Conservation (phyloP, 495 filamentous ascomycete genomes). For the Pyronema omphalodes region DNA sequence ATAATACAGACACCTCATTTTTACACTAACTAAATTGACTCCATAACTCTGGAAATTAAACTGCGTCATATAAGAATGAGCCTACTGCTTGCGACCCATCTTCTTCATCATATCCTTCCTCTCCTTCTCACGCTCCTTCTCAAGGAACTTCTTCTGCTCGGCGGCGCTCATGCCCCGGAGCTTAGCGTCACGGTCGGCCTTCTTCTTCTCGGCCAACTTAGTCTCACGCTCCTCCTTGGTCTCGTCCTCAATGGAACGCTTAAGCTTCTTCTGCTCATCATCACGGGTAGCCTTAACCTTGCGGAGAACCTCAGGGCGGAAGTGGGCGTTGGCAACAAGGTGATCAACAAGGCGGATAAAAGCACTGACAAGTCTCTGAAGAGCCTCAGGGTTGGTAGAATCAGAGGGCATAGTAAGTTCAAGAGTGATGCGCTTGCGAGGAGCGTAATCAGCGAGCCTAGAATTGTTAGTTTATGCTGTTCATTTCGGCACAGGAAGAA, state of each 20-base stretch:
- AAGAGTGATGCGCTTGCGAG: slow-evolving; percentile 73
- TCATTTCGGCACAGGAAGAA: background rate
- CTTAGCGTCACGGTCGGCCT: slow-evolving; percentile 74
- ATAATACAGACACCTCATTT: background rate
- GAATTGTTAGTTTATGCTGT: slow-evolving; percentile 17
- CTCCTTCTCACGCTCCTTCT: slow-evolving; percentile 75
- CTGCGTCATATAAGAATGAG: background rate
- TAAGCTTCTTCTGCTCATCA: slow-evolving; percentile 60
- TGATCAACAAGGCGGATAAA: slow-evolving; percentile 71
- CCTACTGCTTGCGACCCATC: slow-evolving; percentile 22
- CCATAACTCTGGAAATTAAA: background rate
- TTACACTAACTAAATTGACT: background rate
- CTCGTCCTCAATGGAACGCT: slow-evolving; percentile 70
- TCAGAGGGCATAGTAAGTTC: slow-evolving; percentile 51
- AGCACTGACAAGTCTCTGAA: slow-evolving; percentile 61
- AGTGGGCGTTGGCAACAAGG: slow-evolving; percentile 58
- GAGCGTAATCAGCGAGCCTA: slow-evolving; percentile 68
- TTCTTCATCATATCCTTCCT: slow-evolving; percentile 55
- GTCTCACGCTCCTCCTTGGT: slow-evolving; percentile 73
- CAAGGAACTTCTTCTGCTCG: slow-evolving; percentile 87
- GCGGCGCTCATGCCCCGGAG: slow-evolving; percentile 73
- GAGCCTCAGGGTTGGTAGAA: slow-evolving; percentile 42
- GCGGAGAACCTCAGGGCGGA: slow-evolving; percentile 74
- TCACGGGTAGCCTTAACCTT: slow-evolving; percentile 68
- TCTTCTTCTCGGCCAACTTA: slow-evolving; percentile 69